Conservation (phyloP, 306 rosid genomes). For the Cucumis melo region DNA sequence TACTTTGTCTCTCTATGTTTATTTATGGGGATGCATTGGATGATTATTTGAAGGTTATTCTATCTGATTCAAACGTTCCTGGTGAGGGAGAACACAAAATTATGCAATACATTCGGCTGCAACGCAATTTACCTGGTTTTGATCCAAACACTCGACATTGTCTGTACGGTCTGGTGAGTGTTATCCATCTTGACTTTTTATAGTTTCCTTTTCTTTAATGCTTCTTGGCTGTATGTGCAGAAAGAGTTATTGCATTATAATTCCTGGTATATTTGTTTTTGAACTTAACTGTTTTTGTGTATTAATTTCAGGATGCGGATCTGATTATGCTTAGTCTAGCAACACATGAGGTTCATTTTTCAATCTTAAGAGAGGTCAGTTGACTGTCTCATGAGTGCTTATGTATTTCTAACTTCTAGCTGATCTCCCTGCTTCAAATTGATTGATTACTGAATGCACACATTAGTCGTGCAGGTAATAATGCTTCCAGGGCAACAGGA, state of each 20-base stretch:
- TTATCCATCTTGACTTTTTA: not conserved
- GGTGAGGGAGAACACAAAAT: constrained; percentile 99
- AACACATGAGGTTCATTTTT: constrained; percentile 92
- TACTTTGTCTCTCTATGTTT: constrained; percentile 44
- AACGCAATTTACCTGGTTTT: constrained; percentile 69
- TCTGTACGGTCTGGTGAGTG: constrained; percentile 85
- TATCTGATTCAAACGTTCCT: constrained; percentile 91
- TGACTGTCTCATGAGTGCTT: constrained; percentile 9
- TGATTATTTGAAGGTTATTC: constrained; percentile 86
- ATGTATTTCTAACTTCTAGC: constrained; percentile 6
- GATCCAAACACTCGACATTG: constrained; percentile 83
- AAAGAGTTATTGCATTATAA: not conserved
- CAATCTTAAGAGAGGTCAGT: constrained; percentile 91
- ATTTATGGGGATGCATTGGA: constrained; percentile 47
- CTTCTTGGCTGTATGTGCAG: not conserved
- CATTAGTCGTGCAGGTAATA: constrained; percentile 45
- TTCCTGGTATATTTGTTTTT: not conserved
- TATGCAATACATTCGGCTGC: constrained; percentile 71
- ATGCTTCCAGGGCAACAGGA: constrained; percentile 84
- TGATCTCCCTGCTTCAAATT: constrained; percentile 18
- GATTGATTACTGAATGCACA: constrained; percentile 16
- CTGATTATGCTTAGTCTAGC: constrained; percentile 88
- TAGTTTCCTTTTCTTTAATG: not conserved
- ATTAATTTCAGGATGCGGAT: constrained; percentile 77
- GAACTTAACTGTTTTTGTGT: not conserved